phyloP scores from a whole-genome alignment of 1,284 basidiomycete genomes.

The Wallemia mellicola region DNA sequence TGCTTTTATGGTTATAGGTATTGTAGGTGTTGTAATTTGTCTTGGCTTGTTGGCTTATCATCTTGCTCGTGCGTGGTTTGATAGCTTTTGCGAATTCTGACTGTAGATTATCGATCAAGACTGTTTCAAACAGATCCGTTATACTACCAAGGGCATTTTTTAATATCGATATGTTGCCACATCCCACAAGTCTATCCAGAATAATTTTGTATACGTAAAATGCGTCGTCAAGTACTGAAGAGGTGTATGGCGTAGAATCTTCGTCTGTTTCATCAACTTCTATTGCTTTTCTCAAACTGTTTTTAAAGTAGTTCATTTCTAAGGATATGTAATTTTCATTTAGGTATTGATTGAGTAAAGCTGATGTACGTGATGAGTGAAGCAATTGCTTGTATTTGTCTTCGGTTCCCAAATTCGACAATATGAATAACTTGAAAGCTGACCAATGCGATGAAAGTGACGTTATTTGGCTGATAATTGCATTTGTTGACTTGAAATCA shows the following conservation, averaged over 20 bases:
- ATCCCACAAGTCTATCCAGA: not conserved
- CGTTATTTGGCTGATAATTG: not conserved
- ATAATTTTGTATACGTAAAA: not conserved
- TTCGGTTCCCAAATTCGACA: not conserved
- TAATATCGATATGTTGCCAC: not conserved
- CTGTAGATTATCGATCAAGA: not conserved
- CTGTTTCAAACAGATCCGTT: not conserved
- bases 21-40: not conserved
- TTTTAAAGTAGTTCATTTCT: not conserved
- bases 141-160: not conserved
- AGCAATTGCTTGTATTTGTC: not conserved
- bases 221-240: not conserved
- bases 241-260: not conserved
- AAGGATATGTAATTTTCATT: not conserved
- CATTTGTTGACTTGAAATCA: not conserved
- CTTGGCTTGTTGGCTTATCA: not conserved
- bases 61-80: not conserved
- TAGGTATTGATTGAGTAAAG: not conserved
- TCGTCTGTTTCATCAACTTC: not conserved
- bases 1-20: not conserved
- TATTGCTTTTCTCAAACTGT: not conserved
- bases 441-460: not conserved
- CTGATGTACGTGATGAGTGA: not conserved
- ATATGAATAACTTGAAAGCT: not conserved
- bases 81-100: not conserved